Base-by-base conservation (phyloP, 2,329 filamentous ascomycete genomes). In the Amylocarpus encephaloides region DNA sequence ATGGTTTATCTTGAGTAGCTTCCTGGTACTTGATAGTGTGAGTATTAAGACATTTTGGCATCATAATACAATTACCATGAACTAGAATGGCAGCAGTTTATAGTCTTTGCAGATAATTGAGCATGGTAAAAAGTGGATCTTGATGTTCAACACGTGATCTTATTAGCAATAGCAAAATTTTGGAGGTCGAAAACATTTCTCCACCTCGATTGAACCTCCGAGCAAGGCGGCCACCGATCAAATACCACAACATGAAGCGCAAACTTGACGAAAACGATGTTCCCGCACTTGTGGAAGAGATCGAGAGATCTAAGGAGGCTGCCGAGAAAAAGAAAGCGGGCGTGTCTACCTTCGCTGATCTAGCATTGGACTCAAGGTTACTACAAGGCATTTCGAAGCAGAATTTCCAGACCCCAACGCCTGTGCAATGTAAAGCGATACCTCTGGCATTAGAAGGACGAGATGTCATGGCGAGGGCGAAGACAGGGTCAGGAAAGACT, bases 401-500 rank as follows among this genome's bases (percentile, higher is more conserved):
- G 68, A 84, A 86, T 68, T 97, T 91, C 72, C 77, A 84, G 55
- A 82, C 83, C 51, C 93, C 93, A 12, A 97, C 93, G n/a, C 78
- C 85, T 11, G 87, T 97, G 1, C 93, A 98, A 70, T 79, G 82
- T 38, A 85, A 86, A 68, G 88, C 88, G 1, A 95, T 98, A 55
- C 93, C 93, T 1, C 71, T 96, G 34, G 89, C 88, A 18, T 74
- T 97, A 15, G 82, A 90, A 57, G 92, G 93, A 11, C 85, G 88
- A 64, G 90, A 97, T 74, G 83, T 98, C 43, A 75, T 97, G 35
- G 91, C 90, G 48, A 90, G 92, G 64, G 89, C 92, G 34, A 94
- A 92, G 69, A 97, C 93, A 5, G 93, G 93, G 11, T 95, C 91
- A 3, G 93, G 93, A 59, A 98, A 98, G 76, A 98, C 93, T 10